A percentile compares a stretch with the other conserved stretches of the same genome.
Evolutionary conservation across 73 alveolate genomes (phyloP).

Genomic region (Blepharisma stoltei): DNA sequence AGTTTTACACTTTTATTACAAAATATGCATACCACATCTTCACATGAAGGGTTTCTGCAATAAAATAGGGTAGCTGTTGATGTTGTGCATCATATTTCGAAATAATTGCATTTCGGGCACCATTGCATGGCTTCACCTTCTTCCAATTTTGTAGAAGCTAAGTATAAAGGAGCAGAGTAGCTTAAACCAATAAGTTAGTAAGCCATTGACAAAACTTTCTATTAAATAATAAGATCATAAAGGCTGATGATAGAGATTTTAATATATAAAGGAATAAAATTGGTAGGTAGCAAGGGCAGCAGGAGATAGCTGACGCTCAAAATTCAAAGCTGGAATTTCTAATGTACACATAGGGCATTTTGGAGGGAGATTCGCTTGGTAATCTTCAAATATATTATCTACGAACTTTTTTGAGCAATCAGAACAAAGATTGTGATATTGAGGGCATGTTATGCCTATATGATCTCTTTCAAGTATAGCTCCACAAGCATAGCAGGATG

Average conservation of each 20-base stretch:
- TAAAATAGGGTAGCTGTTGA: conserved; percentile 30
- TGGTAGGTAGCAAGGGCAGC: not conserved
- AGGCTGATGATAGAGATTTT: no score
- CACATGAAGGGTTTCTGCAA: conserved; percentile 27
- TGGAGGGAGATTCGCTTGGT: conserved; percentile 27
- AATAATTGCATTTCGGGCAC: conserved; percentile 42
- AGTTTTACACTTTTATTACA: conserved; percentile 17
- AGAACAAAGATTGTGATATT: conserved; percentile 26
- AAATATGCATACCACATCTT: conserved; percentile 12
- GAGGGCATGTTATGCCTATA: conserved; percentile 31
- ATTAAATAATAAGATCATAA: no score
- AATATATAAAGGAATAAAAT: no score
- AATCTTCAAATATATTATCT: conserved; percentile 25
- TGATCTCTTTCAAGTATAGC: not conserved
- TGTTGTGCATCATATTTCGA: conserved; percentile 31
- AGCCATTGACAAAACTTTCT: no score
- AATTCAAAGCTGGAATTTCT: not conserved
- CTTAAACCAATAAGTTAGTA: no score
- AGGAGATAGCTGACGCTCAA: conserved; percentile 30
- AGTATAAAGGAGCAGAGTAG: no score
- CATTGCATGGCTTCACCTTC: not conserved
- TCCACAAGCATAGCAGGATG: not conserved
- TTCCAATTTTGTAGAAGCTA: not conserved
- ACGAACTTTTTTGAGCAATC: conserved; percentile 14
- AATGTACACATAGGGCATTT: conserved; percentile 15